phyloP scores from a whole-genome alignment of 805 yeast genomes.

The Sporopachydermia quercuum region DNA sequence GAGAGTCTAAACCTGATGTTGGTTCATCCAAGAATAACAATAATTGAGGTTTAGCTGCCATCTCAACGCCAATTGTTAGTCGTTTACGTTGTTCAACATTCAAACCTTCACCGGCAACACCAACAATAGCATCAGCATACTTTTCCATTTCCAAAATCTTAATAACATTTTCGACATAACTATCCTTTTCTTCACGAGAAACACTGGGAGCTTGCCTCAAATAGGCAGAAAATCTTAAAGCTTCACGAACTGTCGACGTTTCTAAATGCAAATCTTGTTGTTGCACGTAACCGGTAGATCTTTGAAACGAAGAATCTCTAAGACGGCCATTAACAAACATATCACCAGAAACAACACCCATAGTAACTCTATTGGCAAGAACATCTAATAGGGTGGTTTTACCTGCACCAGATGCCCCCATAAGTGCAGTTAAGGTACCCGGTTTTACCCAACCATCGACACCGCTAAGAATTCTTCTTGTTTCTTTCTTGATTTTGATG shows the following conservation, averaged over 20 bases:
- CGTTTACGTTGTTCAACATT: conserved; percentile 50
- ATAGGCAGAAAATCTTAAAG: conserved; percentile 49
- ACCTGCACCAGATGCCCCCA: conserved; percentile 77
- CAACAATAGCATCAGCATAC: conserved; percentile 61
- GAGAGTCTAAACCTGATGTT: conserved; percentile 55
- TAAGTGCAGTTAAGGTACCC: conserved; percentile 64
- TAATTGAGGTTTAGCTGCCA: conserved; percentile 49
- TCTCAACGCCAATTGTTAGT: conserved; percentile 50
- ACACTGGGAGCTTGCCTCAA: conserved; percentile 47
- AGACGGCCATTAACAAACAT: conserved; percentile 49
- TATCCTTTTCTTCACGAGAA: conserved; percentile 40
- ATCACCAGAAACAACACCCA: conserved; percentile 59
- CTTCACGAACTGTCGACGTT: conserved; percentile 59
- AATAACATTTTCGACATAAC: conserved; percentile 51
- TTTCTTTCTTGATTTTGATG: conserved; percentile 44
- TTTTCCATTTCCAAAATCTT: conserved; percentile 45
- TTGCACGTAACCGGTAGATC: conserved; percentile 60
- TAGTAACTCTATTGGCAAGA: conserved; percentile 52
- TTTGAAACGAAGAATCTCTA: conserved; percentile 46
- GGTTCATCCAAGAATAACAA: conserved; percentile 53
- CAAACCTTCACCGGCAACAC: conserved; percentile 58
- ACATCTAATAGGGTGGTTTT: conserved; percentile 61
- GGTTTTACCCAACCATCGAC: conserved; percentile 80
- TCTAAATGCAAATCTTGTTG: conserved; percentile 62
- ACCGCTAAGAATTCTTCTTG: conserved; percentile 42